Percentiles rank a stretch among this genome's conserved stretches.
Conservation (phyloP, 495 filamentous ascomycete genomes). For the Staphylotrichum longicolle region DNA sequence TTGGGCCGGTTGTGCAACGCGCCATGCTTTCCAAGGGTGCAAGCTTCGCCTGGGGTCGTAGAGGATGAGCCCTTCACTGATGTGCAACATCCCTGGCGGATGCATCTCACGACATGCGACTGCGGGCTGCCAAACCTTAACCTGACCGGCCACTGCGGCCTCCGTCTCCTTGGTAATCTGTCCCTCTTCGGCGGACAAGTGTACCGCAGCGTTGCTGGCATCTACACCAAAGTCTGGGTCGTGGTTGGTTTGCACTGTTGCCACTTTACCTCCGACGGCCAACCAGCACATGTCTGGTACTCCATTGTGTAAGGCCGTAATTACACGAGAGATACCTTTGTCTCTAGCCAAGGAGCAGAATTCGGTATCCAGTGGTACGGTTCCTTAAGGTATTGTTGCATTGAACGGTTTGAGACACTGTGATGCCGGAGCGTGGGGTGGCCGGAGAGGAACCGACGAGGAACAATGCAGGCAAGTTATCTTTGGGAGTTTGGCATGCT, state of each 20-base stretch:
- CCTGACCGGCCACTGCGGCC: background rate
- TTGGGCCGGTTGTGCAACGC: conserved; percentile 4
- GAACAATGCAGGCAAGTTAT: too few relatives aligned
- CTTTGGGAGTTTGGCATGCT: too few relatives aligned
- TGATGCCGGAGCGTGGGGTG: too few relatives aligned
- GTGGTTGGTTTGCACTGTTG: background rate
- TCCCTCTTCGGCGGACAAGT: too few relatives aligned
- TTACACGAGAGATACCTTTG: background rate
- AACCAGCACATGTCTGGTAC: conserved; percentile 10
- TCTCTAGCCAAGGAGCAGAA: background rate
- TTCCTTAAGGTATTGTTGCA: background rate
- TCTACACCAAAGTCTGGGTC: too few relatives aligned
- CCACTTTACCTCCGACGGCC: background rate
- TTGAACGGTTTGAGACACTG: too few relatives aligned
- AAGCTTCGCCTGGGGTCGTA: background rate
- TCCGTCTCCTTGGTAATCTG: background rate
- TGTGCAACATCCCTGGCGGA: background rate
- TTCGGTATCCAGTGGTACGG: background rate
- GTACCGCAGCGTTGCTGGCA: too few relatives aligned
- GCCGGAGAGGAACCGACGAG: too few relatives aligned
- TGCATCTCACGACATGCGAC: background rate
- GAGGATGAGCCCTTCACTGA: too few relatives aligned
- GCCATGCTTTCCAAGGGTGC: background rate
- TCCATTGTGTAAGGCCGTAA: conserved; percentile 29
- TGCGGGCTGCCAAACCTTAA: background rate